A percentile compares a stretch with the other conserved stretches of the same genome.
Conservation (phyloP, 441 rosid species). For the Francoa sonchifolia region DNA sequence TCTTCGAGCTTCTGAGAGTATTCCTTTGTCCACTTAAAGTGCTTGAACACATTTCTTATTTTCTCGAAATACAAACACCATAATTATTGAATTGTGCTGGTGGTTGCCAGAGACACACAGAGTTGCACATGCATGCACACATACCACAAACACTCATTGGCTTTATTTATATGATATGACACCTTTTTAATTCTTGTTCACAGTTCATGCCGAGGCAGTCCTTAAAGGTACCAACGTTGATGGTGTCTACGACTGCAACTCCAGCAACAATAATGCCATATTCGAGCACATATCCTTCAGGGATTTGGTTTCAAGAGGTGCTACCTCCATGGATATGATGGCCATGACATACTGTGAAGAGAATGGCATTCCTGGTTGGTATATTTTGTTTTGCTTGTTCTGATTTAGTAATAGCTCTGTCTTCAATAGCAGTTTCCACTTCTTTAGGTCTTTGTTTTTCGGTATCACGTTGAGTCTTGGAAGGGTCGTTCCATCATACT, state of each 20-base stretch:
- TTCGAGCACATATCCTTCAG: conserved; percentile 41
- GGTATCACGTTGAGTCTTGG: background rate
- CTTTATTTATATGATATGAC: no score
- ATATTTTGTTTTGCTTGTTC: background rate
- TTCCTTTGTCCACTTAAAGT: background rate
- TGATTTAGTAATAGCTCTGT: background rate
- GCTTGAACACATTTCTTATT: background rate
- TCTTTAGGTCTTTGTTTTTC: background rate
- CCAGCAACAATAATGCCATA: conserved; percentile 25
- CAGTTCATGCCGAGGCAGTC: conserved; percentile 55
- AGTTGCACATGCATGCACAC: background rate
- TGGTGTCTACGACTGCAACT: conserved; percentile 37
- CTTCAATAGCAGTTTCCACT: background rate
- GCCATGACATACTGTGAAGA: conserved; percentile 53
- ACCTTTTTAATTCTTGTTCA: no score
- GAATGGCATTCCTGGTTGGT: conserved; percentile 55
- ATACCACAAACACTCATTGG: no score
- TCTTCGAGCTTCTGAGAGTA: conserved; percentile 63
- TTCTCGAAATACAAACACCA: background rate
- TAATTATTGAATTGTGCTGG: no score
- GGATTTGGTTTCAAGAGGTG: conserved; percentile 34
- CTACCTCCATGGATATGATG: conserved; percentile 44
- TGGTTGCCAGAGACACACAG: no score
- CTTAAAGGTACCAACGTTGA: conserved; percentile 47
- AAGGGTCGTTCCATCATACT: background rate